A percentile compares a stretch with the other conserved stretches of the same genome.
Evolutionary conservation across 441 rosid species (phyloP).

Genomic region (Bocquillonia castaneifolia): DNA sequence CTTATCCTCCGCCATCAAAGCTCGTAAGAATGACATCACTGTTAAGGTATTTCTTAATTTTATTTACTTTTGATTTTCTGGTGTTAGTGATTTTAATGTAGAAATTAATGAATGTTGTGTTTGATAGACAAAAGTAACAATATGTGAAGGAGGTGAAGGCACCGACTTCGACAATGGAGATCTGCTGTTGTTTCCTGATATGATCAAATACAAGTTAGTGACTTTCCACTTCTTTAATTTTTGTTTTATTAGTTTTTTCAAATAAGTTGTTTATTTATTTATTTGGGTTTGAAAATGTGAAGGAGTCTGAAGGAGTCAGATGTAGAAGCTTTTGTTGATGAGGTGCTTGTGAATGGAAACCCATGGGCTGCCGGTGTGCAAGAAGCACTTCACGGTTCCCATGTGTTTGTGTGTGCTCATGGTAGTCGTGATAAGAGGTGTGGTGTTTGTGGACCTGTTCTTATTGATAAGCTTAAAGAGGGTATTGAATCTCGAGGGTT

Average conservation of each 20-base stretch:
- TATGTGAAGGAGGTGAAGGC: constrained; percentile 62
- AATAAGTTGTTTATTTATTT: constrained; percentile 3
- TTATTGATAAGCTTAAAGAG: constrained; percentile 57
- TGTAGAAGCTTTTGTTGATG: constrained; percentile 71
- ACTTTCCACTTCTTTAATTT: neutral
- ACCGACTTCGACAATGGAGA: constrained; percentile 54
- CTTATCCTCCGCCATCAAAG: constrained; percentile 52
- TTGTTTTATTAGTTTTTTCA: neutral
- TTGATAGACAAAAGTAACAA: constrained; percentile 56
- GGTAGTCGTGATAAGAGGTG: constrained; percentile 86
- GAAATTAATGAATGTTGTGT: neutral
- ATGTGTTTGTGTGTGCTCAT: constrained; percentile 86
- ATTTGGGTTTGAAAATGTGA: constrained; percentile 10
- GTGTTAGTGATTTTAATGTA: constrained; percentile 2
- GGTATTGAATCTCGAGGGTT: constrained; percentile 60
- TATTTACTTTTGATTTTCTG: neutral
- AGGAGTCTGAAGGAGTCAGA: constrained; percentile 68
- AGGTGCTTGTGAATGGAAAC: constrained; percentile 80
- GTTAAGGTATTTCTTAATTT: constrained; percentile 40
- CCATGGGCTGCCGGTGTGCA: constrained; percentile 64
- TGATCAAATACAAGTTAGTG: constrained; percentile 81
- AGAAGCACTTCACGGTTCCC: constrained; percentile 57
- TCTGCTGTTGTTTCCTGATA: constrained; percentile 83
- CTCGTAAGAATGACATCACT: constrained; percentile 55
- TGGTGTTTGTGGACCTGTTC: constrained; percentile 89